A percentile compares a stretch with the other conserved stretches of the same genome.
These are phyloP conservation scores for Brassica incana DNA, from an alignment of 345 rosid species.

Conservation along the genomic window DNA sequence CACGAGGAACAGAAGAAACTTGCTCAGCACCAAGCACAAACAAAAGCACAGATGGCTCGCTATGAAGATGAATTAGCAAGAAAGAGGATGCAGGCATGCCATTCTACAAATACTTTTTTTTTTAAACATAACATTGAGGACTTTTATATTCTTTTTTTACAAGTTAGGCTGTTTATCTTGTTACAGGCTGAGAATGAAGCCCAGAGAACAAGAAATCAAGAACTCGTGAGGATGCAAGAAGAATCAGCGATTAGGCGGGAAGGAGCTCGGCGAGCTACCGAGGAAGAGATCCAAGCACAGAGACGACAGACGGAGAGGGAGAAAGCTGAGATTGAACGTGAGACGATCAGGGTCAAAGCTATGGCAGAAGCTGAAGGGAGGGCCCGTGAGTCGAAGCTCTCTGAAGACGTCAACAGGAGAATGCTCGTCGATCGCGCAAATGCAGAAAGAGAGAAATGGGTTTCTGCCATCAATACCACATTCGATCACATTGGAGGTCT, in stretches of 20 bases:
- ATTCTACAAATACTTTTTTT: neutral
- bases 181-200: conserved; percentile 86
- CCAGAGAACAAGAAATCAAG: conserved; percentile 91
- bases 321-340: conserved; percentile 97
- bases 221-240: conserved; percentile 91
- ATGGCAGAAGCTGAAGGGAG: conserved; percentile 99
- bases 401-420: conserved; percentile 91
- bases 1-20: conserved; percentile 91
- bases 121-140: neutral
- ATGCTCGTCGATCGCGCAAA: conserved; percentile 90
- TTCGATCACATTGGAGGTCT: conserved; percentile 96
- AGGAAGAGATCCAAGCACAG: conserved; percentile 95
- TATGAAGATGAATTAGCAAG: conserved; percentile 93
- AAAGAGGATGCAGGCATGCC: conserved; percentile 93
- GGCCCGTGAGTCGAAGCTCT: conserved; percentile 92
- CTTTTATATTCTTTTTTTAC: neutral
- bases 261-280: conserved; percentile 88
- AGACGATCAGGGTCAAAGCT: conserved; percentile 88
- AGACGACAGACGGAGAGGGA: conserved; percentile 90
- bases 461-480: conserved; percentile 90
- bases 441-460: conserved; percentile 98
- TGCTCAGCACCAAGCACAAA: conserved; percentile 87
- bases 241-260: conserved; percentile 87
- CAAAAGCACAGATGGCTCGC: conserved; percentile 92
- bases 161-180: conserved; percentile 19